phyloP scores from a whole-genome alignment of 116 monocot genomes.

The Phalaenopsis hybrid region DNA sequence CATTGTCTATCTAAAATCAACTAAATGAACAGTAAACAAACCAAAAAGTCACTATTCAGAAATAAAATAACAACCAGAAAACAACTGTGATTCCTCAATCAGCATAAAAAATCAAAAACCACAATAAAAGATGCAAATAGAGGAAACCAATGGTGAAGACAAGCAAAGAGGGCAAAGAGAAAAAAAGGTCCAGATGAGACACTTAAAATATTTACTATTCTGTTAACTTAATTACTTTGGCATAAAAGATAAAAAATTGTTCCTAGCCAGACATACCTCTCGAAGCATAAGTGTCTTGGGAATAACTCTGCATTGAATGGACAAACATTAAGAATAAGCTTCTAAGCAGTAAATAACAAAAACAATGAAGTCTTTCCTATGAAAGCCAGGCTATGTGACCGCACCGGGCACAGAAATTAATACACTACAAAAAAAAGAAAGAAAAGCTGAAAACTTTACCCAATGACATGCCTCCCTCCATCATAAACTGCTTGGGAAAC shows the following conservation, averaged over 20 bases:
- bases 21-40: not conserved
- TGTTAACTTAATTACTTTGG: not conserved
- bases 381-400: not conserved
- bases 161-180: not conserved
- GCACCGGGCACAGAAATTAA: not conserved
- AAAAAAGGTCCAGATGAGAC: not conserved
- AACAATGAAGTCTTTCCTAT: not conserved
- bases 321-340: constrained; percentile 21
- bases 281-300: constrained; percentile 80
- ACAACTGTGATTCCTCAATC: not conserved
- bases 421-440: not conserved
- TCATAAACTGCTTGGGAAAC: constrained; percentile 57
- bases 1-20: not conserved
- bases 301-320: constrained; percentile 56
- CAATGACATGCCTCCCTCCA: constrained; percentile 58
- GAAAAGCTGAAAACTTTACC: constrained; percentile 20
- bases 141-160: not conserved
- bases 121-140: not conserved
- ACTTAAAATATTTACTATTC: not conserved
- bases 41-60: not conserved
- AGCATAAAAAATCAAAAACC: not conserved
- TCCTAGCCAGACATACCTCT: constrained; percentile 43
- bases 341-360: not conserved
- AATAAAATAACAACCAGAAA: not conserved
- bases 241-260: not conserved